Conservation (phyloP, 2,329 filamentous ascomycete species). For the Atkinsonella hypoxylon region DNA sequence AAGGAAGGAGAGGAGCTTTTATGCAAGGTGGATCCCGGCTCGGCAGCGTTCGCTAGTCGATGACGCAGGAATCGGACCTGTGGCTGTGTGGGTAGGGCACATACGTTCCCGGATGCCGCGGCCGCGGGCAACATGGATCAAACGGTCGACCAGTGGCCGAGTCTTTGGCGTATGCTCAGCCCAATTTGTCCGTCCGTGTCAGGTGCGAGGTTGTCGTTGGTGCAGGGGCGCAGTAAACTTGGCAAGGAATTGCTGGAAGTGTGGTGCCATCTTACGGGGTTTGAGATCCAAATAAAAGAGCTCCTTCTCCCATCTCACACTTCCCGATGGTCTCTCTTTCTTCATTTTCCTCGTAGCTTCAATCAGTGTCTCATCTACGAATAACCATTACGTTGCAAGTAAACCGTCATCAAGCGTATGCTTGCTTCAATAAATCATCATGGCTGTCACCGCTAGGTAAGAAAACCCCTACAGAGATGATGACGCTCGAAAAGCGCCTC, state of each 20-base stretch:
- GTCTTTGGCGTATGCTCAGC: not conserved
- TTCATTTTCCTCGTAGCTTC: not conserved
- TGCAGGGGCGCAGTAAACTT: not conserved
- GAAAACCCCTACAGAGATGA: slow-evolving; percentile 11
- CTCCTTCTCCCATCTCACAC: not conserved
- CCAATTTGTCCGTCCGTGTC: not conserved
- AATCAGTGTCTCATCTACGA: not conserved
- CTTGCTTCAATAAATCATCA: slow-evolving; percentile 22
- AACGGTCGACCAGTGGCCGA: not conserved
- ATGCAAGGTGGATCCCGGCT: not conserved
- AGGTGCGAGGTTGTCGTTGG: not conserved
- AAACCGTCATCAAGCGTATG: not conserved
- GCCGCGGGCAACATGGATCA: not conserved
- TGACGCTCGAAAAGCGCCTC: not conserved
- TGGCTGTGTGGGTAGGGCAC: slow-evolving; percentile 9
- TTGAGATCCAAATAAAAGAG: not conserved
- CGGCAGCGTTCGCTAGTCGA: slow-evolving; percentile 14
- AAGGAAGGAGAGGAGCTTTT: too few relatives aligned
- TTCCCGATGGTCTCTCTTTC: not conserved
- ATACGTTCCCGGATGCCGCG: not conserved
- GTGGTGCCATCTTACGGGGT: not conserved
- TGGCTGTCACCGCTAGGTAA: slow-evolving; percentile 50
- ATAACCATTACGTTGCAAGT: not conserved
- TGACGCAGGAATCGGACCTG: slow-evolving; percentile 18
- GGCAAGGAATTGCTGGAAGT: not conserved